These are phyloP conservation scores for Eucalyptus brandiana DNA, from an alignment of 345 rosid genomes.

Conservation along the genomic window DNA sequence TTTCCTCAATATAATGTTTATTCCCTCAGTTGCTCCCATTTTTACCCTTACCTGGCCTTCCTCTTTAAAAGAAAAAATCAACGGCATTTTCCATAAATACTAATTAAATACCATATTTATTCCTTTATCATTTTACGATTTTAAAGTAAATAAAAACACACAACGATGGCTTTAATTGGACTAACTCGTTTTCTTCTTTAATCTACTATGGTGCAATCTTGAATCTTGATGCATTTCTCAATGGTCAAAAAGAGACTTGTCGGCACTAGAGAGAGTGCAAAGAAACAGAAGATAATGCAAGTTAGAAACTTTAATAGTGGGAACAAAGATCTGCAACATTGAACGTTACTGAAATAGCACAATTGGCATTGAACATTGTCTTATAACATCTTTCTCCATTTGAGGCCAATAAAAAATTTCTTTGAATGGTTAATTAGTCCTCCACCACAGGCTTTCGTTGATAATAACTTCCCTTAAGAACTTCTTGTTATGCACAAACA, in stretches of 20 bases:
- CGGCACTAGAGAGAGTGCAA: background rate
- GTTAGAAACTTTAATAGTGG: background rate
- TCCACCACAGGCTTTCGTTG: too few species aligned
- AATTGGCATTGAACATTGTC: background rate
- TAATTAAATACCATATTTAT: background rate
- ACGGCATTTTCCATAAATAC: background rate
- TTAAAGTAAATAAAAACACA: background rate
- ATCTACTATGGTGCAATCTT: background rate
- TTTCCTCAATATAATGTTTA: background rate
- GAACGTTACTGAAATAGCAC: background rate
- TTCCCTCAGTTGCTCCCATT: background rate
- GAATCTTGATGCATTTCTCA: background rate
- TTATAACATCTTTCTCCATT: background rate
- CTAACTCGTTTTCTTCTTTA: background rate
- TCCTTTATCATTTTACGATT: background rate
- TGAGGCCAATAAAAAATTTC: background rate
- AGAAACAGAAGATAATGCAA: background rate
- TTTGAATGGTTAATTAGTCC: background rate
- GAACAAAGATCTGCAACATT: background rate
- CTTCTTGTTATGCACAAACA: background rate
- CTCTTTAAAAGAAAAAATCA: background rate
- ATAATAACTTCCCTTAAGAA: background rate
- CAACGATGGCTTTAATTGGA: background rate
- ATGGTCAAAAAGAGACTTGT: background rate
- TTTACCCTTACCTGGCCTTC: background rate